phyloP scores from a whole-genome alignment of 148 eudicot species.

The Fallopia convolvulus region DNA sequence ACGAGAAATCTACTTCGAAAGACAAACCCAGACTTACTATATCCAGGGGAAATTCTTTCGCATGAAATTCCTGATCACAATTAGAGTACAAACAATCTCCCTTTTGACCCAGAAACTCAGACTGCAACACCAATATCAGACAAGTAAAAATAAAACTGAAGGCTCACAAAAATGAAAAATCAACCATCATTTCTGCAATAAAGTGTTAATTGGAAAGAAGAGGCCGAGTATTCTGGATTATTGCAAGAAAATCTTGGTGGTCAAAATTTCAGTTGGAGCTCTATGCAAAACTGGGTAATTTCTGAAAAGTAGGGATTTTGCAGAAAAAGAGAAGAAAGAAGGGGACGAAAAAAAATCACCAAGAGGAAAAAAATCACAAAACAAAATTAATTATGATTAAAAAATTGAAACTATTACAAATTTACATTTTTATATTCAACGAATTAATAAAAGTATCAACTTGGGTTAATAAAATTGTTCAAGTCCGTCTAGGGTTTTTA shows the following conservation, averaged over 20 bases:
- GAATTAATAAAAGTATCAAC: constrained; percentile 49
- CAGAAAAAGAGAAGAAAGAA: constrained; percentile 37
- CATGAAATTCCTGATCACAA: neutral
- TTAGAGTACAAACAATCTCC: neutral
- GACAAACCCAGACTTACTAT: neutral
- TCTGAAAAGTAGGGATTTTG: neutral
- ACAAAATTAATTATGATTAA: constrained; percentile 33
- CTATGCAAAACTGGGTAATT: constrained; percentile 5
- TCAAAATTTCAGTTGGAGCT: neutral
- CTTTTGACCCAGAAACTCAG: neutral
- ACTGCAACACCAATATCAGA: neutral
- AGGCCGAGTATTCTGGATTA: neutral
- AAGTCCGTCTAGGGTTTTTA: constrained; percentile 92
- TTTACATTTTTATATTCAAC: constrained; percentile 31
- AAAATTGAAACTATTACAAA: constrained; percentile 35
- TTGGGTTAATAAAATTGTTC: constrained; percentile 87
- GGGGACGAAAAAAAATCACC: constrained; percentile 23
- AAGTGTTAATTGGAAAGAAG: neutral
- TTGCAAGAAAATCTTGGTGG: neutral
- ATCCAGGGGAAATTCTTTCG: neutral
- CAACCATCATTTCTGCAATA: neutral
- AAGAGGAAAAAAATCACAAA: constrained; percentile 23
- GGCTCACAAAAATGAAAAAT: neutral
- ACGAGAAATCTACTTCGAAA: neutral
- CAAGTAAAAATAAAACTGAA: neutral